These are phyloP conservation scores for Hirschioporus abietinus DNA, from an alignment of 768 basidiomycete genomes.

Conservation along the genomic window DNA sequence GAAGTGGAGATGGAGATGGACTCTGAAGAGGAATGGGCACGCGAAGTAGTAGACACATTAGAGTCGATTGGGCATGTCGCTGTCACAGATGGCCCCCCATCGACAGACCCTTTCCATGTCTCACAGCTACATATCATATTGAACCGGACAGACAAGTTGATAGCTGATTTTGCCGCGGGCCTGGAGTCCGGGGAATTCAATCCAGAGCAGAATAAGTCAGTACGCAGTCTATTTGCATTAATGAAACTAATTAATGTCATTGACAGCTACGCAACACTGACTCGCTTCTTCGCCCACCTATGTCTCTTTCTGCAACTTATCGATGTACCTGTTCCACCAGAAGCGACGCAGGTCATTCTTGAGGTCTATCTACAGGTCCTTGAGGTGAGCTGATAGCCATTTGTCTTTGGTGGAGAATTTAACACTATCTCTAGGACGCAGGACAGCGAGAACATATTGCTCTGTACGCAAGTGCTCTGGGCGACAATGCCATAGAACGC, in stretches of 20 bases:
- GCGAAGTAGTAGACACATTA: constrained; percentile 53
- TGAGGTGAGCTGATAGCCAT: constrained; percentile 45
- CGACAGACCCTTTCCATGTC: constrained; percentile 74
- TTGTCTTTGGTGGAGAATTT: not conserved
- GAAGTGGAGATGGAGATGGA: constrained; percentile 12
- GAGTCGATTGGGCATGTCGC: constrained; percentile 51
- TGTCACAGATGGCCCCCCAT: constrained; percentile 58
- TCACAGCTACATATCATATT: constrained; percentile 79
- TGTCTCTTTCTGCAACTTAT: constrained; percentile 86
- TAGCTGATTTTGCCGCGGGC: constrained; percentile 63
- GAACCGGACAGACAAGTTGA: constrained; percentile 56
- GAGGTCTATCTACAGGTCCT: constrained; percentile 87
- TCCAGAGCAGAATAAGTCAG: not conserved
- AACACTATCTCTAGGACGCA: constrained; percentile 42
- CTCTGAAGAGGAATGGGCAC: constrained; percentile 47
- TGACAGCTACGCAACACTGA: constrained; percentile 60
- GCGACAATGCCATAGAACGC: constrained; percentile 86
- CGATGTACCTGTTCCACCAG: constrained; percentile 63
- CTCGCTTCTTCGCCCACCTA: constrained; percentile 91
- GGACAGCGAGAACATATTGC: constrained; percentile 85
- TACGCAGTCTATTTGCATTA: not conserved
- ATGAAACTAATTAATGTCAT: not conserved
- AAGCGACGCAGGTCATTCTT: constrained; percentile 74
- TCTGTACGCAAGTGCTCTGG: constrained; percentile 87
- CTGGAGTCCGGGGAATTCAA: constrained; percentile 47